Percentiles rank a stretch among this genome's conserved stretches.
Conservation (phyloP, 108 stramenopile genomes). For the Conticribra weissflogii region DNA sequence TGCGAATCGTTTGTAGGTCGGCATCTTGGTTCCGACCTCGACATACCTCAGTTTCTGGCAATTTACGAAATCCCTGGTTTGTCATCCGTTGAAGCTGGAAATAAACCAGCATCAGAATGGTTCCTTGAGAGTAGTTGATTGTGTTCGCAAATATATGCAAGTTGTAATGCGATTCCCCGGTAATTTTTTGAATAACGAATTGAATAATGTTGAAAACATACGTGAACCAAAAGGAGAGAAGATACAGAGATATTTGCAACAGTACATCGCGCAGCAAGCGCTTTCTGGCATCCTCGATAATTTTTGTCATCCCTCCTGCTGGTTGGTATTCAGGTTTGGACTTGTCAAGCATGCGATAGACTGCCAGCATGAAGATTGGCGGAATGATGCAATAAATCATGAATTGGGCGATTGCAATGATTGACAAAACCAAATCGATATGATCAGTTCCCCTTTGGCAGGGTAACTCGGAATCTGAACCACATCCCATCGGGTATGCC, state of each 20-base stretch:
- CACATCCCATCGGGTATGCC: neutral
- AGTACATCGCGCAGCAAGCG: constrained; percentile 10
- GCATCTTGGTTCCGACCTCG: neutral
- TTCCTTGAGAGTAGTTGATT: constrained; percentile 3
- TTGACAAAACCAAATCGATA: neutral
- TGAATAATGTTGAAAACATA: constrained; percentile 4
- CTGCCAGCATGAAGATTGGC: neutral
- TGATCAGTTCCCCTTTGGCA: constrained; percentile 4
- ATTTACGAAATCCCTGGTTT: neutral
- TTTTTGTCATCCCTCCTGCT: neutral
- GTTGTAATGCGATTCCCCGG: neutral
- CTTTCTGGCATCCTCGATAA: neutral
- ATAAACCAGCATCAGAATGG: constrained; percentile 11
- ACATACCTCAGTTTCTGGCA: neutral
- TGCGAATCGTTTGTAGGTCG: neutral
- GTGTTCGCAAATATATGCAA: constrained; percentile 1
- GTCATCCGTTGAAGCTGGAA: constrained; percentile 8
- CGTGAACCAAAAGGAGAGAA: constrained; percentile 16
- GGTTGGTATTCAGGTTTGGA: neutral
- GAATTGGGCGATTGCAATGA: neutral
- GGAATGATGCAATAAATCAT: constrained; percentile 5
- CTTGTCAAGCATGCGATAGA: constrained; percentile 6
- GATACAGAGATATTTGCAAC: constrained; percentile 8
- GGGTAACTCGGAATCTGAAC: neutral
- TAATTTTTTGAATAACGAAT: neutral